Conservation (phyloP, 2,329 filamentous ascomycete species). For the Venturia oleaginea region DNA sequence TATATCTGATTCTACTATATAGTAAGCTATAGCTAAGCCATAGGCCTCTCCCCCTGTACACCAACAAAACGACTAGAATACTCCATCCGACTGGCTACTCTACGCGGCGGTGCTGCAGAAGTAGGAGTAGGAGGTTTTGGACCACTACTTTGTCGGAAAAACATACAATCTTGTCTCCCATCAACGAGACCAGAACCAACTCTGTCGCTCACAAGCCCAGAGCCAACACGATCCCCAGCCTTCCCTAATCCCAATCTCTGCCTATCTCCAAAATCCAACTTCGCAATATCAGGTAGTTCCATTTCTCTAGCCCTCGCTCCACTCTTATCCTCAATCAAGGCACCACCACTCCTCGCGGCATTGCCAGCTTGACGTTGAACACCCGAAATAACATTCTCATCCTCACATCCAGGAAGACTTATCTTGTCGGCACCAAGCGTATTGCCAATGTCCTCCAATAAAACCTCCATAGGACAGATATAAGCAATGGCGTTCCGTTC, state of each 20-base stretch:
- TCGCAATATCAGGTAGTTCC: slow-evolving; percentile 11
- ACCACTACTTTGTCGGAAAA: background rate
- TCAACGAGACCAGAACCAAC: background rate
- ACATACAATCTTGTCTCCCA: background rate
- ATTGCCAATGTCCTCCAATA: slow-evolving; percentile 75
- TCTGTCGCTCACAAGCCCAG: background rate
- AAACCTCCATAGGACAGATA: slow-evolving; percentile 89
- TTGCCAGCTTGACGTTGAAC: background rate
- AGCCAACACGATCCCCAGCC: background rate
- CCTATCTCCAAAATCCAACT: slow-evolving; percentile 7
- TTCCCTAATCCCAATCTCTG: slow-evolving; percentile 9
- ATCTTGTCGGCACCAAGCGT: slow-evolving; percentile 63
- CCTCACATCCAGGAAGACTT: slow-evolving; percentile 52
- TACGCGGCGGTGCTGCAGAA: background rate
- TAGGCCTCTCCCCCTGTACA: background rate
- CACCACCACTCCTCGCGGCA: background rate
- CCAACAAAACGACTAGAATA: background rate
- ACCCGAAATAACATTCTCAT: background rate
- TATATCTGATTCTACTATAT: background rate
- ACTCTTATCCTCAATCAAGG: background rate
- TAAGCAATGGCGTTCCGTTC: slow-evolving; percentile 73
- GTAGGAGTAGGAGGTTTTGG: background rate
- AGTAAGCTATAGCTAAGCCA: background rate
- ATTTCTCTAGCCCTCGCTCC: background rate
- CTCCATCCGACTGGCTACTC: background rate